These are phyloP conservation scores for Trichomonas gallinae DNA, from an alignment of 208 protist genomes.

Conservation along the genomic window DNA sequence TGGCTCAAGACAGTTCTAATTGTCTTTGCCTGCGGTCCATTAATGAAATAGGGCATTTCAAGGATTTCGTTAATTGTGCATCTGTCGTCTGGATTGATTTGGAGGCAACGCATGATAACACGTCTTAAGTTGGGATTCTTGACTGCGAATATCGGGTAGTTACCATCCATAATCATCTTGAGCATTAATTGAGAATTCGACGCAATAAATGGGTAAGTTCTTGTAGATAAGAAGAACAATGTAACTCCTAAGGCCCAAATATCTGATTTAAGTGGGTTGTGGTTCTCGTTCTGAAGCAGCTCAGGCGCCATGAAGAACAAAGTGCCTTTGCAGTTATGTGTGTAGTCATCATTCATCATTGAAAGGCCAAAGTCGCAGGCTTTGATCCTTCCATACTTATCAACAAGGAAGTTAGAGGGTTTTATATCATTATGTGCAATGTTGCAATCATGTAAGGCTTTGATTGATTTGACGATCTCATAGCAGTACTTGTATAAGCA, in stretches of 20 bases:
- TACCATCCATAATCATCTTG: neutral
- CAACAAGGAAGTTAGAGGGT: slow-evolving; percentile 66
- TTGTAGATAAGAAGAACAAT: neutral
- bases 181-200: neutral
- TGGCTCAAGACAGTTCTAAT: neutral
- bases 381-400: slow-evolving; percentile 47
- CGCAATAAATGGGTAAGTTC: neutral
- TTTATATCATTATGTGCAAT: slow-evolving; percentile 68
- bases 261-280: neutral
- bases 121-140: neutral
- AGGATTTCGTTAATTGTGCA: neutral
- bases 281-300: neutral
- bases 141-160: neutral
- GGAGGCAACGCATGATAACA: neutral
- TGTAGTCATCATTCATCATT: neutral
- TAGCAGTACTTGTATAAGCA: neutral
- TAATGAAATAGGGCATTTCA: neutral
- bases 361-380: slow-evolving; percentile 55
- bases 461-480: neutral
- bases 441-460: slow-evolving; percentile 53
- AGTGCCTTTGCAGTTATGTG: neutral
- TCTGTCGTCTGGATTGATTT: neutral
- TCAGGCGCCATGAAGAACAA: neutral
- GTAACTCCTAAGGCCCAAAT: neutral
- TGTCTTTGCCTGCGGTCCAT: neutral